These are phyloP conservation scores for Agapanthus africanus DNA, from an alignment of 106 monocot species.

Conservation along the genomic window DNA sequence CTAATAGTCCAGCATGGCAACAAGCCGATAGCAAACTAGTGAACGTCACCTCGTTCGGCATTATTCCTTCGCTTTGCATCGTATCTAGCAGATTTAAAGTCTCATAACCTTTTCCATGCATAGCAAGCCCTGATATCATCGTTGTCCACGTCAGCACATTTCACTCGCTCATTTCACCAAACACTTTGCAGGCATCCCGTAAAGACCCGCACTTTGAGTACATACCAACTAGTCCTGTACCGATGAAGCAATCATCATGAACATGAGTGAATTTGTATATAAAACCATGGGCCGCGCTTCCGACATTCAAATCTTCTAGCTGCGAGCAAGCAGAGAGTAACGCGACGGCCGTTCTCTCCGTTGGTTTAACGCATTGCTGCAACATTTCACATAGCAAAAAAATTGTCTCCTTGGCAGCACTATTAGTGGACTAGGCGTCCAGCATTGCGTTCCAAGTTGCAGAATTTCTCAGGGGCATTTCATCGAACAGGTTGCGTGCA, in stretches of 20 bases:
- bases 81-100: constrained; percentile 21
- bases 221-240: constrained; percentile 33
- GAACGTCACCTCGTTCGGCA: constrained; percentile 30
- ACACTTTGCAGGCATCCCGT: constrained; percentile 15
- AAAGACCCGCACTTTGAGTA: constrained; percentile 43
- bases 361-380: background rate
- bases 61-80: constrained; percentile 15
- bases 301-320: constrained; percentile 22
- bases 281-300: constrained; percentile 16
- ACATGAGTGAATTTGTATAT: constrained; percentile 12
- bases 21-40: constrained; percentile 41
- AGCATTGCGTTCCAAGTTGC: constrained; percentile 29
- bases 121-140: constrained; percentile 22
- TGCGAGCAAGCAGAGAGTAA: constrained; percentile 35
- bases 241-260: constrained; percentile 12
- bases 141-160: constrained; percentile 40
- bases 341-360: constrained; percentile 22
- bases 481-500: constrained; percentile 31
- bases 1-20: constrained; percentile 29
- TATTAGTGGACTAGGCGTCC: constrained; percentile 14
- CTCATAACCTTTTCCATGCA: constrained; percentile 29
- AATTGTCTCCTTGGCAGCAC: constrained; percentile 5
- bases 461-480: constrained; percentile 19
- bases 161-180: constrained; percentile 12
- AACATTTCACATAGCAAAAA: constrained; percentile 18